phyloP scores from a whole-genome alignment of 2,329 filamentous ascomycete genomes.

The Hypoxylon sp. region DNA sequence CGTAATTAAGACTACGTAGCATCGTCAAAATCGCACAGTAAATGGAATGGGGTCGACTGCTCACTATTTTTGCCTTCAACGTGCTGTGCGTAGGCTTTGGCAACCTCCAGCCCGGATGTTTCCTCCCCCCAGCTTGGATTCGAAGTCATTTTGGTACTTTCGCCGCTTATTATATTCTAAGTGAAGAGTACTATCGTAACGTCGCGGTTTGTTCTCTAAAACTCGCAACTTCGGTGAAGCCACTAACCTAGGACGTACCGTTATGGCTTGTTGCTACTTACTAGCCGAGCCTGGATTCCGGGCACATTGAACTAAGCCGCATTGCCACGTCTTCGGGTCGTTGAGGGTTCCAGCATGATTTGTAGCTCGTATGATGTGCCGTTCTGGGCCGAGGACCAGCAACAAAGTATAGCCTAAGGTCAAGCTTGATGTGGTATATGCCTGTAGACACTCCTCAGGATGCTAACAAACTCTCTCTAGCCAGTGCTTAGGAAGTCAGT shows the following conservation, averaged over 20 bases:
- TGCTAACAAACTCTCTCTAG: conserved; percentile 11
- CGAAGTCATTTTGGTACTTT: conserved; percentile 49
- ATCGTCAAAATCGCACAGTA: conserved; percentile 14
- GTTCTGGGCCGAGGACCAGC: conserved; percentile 35
- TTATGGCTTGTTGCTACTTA: conserved; percentile 5
- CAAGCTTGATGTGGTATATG: conserved; percentile 7
- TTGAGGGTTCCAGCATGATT: conserved; percentile 29
- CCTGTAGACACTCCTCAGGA: conserved; percentile 10
- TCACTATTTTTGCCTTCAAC: conserved; percentile 51
- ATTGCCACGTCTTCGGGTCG: conserved; percentile 11
- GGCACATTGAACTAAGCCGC: conserved; percentile 17
- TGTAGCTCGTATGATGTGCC: conserved; percentile 25
- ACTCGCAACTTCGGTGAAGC: not conserved
- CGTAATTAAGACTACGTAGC: conserved; percentile 58
- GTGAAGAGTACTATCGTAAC: not conserved
- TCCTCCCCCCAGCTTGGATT: conserved; percentile 51
- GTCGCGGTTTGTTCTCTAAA: conserved; percentile 7
- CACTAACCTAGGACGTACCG: too few relatives aligned
- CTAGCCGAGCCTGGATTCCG: conserved; percentile 32
- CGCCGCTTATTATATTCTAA: not conserved
- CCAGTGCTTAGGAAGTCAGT: conserved; percentile 11
- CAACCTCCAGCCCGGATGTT: conserved; percentile 57
- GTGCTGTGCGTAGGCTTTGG: conserved; percentile 49
- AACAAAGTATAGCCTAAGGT: conserved; percentile 42
- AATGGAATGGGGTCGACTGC: conserved; percentile 22